These are phyloP conservation scores for Quercus lobata DNA, from an alignment of 331 rosid species.

Conservation along the genomic window DNA sequence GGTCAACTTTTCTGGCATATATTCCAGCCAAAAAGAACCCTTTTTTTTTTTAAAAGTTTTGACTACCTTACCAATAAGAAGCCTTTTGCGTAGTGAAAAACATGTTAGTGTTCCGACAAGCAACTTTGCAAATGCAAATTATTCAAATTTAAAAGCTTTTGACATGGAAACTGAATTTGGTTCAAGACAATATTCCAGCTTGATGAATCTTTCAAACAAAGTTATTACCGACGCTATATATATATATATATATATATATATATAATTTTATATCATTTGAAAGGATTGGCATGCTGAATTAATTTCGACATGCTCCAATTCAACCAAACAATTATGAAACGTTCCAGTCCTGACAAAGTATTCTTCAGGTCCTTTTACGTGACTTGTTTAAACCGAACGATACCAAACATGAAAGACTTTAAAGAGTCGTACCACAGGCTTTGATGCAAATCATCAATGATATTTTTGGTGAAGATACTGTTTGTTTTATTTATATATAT, in stretches of 20 bases:
- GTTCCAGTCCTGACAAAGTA: neutral
- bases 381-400: neutral
- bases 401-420: neutral
- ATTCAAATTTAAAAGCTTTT: neutral
- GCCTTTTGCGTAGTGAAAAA: neutral
- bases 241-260: too few species aligned
- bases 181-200: neutral
- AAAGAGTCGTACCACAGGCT: slow-evolving; percentile 9
- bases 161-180: neutral
- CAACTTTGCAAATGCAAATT: neutral
- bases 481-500: neutral
- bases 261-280: neutral
- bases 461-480: neutral
- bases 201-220: neutral
- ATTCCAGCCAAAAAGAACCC: neutral
- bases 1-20: neutral
- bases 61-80: neutral
- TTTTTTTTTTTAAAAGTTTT: neutral
- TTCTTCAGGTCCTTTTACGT: neutral
- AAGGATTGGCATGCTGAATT: slow-evolving; percentile 2
- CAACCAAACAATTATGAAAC: neutral
- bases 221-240: neutral
- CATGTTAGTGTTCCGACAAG: neutral
- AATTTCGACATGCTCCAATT: neutral
- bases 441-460: slow-evolving; percentile 7